Evolutionary conservation across 768 basidiomycete genomes (phyloP), one percentile per base, ranked within the genome.

Genomic region (Dacryopinax primogenitus): DNA sequence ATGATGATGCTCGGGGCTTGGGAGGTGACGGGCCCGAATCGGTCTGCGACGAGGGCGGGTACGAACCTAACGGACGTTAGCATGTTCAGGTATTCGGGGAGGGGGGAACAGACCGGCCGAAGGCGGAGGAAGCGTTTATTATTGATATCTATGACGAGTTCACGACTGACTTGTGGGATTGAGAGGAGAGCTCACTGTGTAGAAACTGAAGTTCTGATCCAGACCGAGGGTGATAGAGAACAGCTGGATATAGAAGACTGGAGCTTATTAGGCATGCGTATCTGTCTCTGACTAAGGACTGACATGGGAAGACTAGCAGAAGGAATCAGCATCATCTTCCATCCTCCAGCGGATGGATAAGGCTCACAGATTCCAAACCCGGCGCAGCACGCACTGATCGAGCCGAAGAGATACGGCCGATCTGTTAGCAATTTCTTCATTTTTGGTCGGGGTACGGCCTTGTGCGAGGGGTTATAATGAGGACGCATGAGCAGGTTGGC

Each of bases 401-500:
- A 32, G 18, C 58, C 64, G 23, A 44, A 28, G 36, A 68, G 36
- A 62, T 68, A 68, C 32, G 63, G 33, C 21, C 28, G 18, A 32
- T 68, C 68, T 33, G 21, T 64, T 16, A 66, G 11, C 23, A 68
- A 63, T 26, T 66, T 62, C 26, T 35, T 58, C n/a, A 65, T 30
- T 16, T 21, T 66, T 18, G 63, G 63, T 35, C 18, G 15, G 23
- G 64, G 64, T 45, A 23, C 30, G 2, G 9, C 18, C 51, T 58
- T 58, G 23, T 58, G 51, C 32, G 30, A 21, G 15, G 51, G 51
- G 51, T 58, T 28, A 30, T 28, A 58, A 18, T 58, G 74, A 34
- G 81, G 77, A 30, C 75, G 74, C 67, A 76, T 74, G 26, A 75
- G 66, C 34, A 73, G 36, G 36, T 72, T 71, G 7, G 76, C 73